A percentile compares a stretch with the other conserved stretches of the same genome.
phyloP scores from a whole-genome alignment of 768 basidiomycete genomes.

The Asterophora lycoperdoides region DNA sequence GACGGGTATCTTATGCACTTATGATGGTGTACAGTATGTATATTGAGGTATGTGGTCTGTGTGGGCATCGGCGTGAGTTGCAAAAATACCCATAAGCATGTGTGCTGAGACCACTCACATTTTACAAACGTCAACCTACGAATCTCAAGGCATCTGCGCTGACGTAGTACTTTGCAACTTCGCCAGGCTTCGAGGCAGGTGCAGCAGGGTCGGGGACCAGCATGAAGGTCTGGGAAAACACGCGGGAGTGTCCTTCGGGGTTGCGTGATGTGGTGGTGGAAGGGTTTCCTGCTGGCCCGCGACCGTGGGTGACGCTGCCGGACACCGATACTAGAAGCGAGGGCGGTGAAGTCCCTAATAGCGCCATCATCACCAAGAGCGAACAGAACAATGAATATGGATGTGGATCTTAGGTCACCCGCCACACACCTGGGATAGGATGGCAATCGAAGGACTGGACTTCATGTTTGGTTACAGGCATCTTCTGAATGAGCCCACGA shows the following conservation, averaged over 20 bases:
- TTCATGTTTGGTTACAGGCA: constrained; percentile 81
- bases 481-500: constrained; percentile 58
- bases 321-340: constrained; percentile 77
- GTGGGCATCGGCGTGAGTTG: background rate
- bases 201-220: constrained; percentile 72
- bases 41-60: background rate
- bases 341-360: constrained; percentile 68
- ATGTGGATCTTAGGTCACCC: background rate
- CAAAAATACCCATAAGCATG: background rate
- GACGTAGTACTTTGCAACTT: constrained; percentile 79
- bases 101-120: constrained; percentile 8
- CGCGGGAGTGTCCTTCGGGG: constrained; percentile 74
- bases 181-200: constrained; percentile 59
- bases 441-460: constrained; percentile 88
- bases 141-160: constrained; percentile 78
- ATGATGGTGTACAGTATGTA: constrained; percentile 5
- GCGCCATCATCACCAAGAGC: constrained; percentile 4
- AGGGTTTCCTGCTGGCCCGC: constrained; percentile 55
- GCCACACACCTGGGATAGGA: constrained; percentile 68
- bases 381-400: no score
- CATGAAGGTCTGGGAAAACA: constrained; percentile 86
- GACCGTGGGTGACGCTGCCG: constrained; percentile 72
- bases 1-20: constrained; percentile 3
- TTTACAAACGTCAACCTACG: constrained; percentile 45
- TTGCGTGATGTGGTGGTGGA: constrained; percentile 44